phyloP scores from a whole-genome alignment of 1,139 yeast species.

The Diutina sp. region DNA sequence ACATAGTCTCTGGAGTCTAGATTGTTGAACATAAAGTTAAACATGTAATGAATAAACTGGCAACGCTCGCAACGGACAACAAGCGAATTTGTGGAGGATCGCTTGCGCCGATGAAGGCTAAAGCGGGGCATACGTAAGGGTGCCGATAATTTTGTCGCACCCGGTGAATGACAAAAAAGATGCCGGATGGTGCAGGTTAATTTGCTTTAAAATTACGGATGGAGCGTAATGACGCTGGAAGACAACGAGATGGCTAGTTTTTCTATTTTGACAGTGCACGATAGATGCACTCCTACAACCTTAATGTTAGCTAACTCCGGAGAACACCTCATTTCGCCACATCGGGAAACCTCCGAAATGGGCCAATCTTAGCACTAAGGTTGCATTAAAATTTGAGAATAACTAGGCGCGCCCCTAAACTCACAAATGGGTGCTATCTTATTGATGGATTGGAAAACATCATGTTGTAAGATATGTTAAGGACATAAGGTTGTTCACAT shows the following conservation, averaged over 20 bases:
- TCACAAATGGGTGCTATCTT: too few species aligned
- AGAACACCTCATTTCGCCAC: too few species aligned
- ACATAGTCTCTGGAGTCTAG: not conserved
- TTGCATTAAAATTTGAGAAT: too few species aligned
- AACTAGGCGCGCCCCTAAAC: too few species aligned
- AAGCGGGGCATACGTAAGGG: not conserved
- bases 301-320: not conserved
- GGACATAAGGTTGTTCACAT: too few species aligned
- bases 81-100: not conserved
- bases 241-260: not conserved
- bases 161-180: not conserved
- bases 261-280: not conserved
- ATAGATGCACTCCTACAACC: not conserved
- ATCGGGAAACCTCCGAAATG: too few species aligned
- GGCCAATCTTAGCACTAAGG: too few species aligned
- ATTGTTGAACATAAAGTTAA: too few species aligned
- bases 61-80: not conserved
- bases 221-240: not conserved
- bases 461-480: too few species aligned
- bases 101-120: not conserved
- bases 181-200: not conserved
- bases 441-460: too few species aligned
- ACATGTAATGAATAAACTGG: not conserved
- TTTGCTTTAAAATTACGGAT: not conserved
- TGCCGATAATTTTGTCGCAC: not conserved